These are phyloP conservation scores for Panaeolus cyanescens DNA, from an alignment of 768 basidiomycete species.

Conservation along the genomic window DNA sequence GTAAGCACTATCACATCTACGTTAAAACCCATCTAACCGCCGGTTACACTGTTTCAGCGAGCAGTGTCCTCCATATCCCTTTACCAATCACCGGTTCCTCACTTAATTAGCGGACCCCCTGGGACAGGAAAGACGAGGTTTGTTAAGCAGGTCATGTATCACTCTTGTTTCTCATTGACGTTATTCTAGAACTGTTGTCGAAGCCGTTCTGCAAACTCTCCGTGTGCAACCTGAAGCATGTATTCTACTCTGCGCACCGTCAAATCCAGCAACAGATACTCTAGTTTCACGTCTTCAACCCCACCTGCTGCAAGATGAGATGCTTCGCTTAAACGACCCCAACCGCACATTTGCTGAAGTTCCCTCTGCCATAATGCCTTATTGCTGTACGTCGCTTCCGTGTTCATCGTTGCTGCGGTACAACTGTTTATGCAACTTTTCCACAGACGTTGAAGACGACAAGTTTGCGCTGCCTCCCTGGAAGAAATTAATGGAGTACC, in stretches of 20 bases:
- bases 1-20: constrained; percentile 23
- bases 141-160: background rate
- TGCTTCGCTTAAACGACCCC: constrained; percentile 49
- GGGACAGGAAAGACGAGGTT: constrained; percentile 57
- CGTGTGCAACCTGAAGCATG: constrained; percentile 46
- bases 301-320: constrained; percentile 40
- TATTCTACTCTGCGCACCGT: constrained; percentile 52
- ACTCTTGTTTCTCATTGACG: background rate
- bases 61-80: constrained; percentile 45
- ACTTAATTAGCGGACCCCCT: constrained; percentile 51
- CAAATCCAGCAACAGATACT: constrained; percentile 53
- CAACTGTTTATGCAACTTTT: background rate
- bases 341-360: constrained; percentile 54
- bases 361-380: constrained; percentile 43
- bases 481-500: constrained; percentile 45
- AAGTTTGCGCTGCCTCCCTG: constrained; percentile 48
- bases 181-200: constrained; percentile 44
- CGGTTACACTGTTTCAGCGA: constrained; percentile 25
- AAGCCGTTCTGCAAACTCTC: constrained; percentile 51
- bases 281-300: constrained; percentile 41
- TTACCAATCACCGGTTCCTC: constrained; percentile 46
- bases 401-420: background rate
- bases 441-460: constrained; percentile 46
- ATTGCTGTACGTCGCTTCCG: constrained; percentile 40
- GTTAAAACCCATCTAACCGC: background rate